Evolutionary conservation across 805 yeast genomes (phyloP), one percentile per base, ranked within the genome.

Genomic region (Nakazawaea ambrosiae): DNA sequence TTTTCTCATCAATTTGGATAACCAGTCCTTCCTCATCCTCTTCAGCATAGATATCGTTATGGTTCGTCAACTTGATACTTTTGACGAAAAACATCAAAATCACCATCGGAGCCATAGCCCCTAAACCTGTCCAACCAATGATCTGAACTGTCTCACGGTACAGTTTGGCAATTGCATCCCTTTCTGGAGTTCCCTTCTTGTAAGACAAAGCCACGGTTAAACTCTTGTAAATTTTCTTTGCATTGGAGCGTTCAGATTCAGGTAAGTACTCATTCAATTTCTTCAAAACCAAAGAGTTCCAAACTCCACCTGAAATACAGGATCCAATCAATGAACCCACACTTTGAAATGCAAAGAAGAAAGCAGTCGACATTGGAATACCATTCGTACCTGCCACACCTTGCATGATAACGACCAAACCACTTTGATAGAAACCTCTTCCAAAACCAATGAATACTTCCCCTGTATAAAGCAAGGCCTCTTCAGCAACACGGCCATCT

Each of bases 91-190:
- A 49, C 58, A 54, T 51, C 22, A 54, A 37, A 20, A 52, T 35
- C 27, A 57, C 32, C 51, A 47, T 47, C 22, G 58, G 58, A 6
- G 44, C 49, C 10, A 50, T 39, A 5, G 56, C 36, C 15, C 58
- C 62, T 20, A 56, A 35, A 22, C 51, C 54, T 14, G 45, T 39
- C 48, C 49, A 57, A 15, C 60, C 60, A 33, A 57, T 51, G 18
- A 53, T 37, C 45, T 57, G 61, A 11, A 26, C 37, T 12, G 60
- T 50, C 44, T 56, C 60, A 40, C 56, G 45, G 45, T 57, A 55
- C 10, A 59, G 54, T 37, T 46, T 42, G 5, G 55, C 53, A 28
- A 56, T 53, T 22, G 61, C 58, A 28, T 32, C 39, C 45, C 56
- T 48, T 7, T 37, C 40, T 3, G 38, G 50, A 11, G 58, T 45